Percentiles rank a stretch among this genome's conserved stretches.
These are phyloP conservation scores for Geotrichum reessii DNA, from an alignment of 1,139 yeast species.

Conservation along the genomic window DNA sequence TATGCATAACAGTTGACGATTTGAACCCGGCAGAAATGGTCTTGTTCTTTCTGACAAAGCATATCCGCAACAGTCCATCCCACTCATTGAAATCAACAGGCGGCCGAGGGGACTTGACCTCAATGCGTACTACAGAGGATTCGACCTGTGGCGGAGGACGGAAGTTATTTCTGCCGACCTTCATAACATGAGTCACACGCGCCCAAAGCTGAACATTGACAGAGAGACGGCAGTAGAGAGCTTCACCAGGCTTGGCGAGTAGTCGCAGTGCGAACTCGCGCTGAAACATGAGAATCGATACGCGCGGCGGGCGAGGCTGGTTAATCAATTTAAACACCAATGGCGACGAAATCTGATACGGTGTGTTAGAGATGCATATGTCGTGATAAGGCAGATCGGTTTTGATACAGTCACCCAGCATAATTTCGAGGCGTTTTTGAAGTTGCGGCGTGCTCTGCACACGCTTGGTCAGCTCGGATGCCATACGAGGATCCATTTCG, in stretches of 20 bases:
- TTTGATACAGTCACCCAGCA: constrained; percentile 94
- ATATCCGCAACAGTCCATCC: constrained; percentile 91
- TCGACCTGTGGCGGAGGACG: constrained; percentile 99
- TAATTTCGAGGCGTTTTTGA: constrained; percentile 82
- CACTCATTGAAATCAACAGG: constrained; percentile 88
- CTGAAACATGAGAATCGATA: constrained; percentile 94
- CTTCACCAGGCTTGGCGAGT: constrained; percentile 92
- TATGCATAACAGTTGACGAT: constrained; percentile 71
- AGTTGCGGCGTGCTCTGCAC: constrained; percentile 87
- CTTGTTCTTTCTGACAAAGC: constrained; percentile 88
- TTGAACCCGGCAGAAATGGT: constrained; percentile 92
- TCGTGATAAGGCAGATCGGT: constrained; percentile 93
- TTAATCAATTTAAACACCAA: constrained; percentile 85
- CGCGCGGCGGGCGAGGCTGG: constrained; percentile 91
- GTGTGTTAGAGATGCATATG: constrained; percentile 93
- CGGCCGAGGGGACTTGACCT: constrained; percentile 87
- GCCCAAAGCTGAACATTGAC: constrained; percentile 99
- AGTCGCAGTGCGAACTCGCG: constrained; percentile 92
- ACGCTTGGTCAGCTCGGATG: constrained; percentile 94
- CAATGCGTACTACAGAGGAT: constrained; percentile 90
- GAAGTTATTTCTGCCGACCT: constrained; percentile 93
- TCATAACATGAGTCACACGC: constrained; percentile 95
- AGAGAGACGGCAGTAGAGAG: constrained; percentile 82
- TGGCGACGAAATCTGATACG: constrained; percentile 96
- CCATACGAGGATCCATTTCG: constrained; percentile 99